Percentiles rank a stretch among this genome's conserved stretches.
These are phyloP conservation scores for Linnemannia exigua DNA, from an alignment of 192 early-diverging fungal genomes.

Conservation along the genomic window DNA sequence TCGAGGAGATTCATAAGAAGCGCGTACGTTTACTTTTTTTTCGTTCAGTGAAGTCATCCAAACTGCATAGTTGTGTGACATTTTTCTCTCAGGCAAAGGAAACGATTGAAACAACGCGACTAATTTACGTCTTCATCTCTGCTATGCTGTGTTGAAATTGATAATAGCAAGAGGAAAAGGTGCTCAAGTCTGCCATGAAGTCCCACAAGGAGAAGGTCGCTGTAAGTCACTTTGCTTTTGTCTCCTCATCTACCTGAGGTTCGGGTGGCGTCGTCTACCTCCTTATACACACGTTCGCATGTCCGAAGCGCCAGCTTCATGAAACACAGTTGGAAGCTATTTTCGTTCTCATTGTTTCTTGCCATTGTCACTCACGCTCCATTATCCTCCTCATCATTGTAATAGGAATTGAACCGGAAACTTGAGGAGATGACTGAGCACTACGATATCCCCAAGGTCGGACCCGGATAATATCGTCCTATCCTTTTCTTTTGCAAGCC, in stretches of 20 bases:
- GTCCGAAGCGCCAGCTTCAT: neutral
- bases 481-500: neutral
- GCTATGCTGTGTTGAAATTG: neutral
- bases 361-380: no score
- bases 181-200: conserved; percentile 72
- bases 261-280: neutral
- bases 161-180: conserved; percentile 75
- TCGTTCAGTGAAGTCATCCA: neutral
- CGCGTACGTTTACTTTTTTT: conserved; percentile 61
- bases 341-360: no score
- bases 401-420: conserved; percentile 79
- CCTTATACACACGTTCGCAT: neutral
- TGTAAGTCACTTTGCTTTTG: conserved; percentile 53
- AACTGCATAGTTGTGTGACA: neutral
- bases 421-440: conserved; percentile 82
- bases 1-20: conserved; percentile 76
- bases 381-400: no score
- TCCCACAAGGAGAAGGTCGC: conserved; percentile 85
- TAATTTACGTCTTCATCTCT: neutral
- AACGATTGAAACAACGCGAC: neutral
- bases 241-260: neutral
- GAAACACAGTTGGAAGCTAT: neutral
- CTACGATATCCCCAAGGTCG: conserved; percentile 88
- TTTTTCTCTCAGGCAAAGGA: neutral
- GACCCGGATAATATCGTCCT: conserved; percentile 74